Percentiles rank a stretch among this genome's conserved stretches.
Evolutionary conservation across 106 monocot genomes (phyloP).

Genomic region (Acanthochlamys bracteata): DNA sequence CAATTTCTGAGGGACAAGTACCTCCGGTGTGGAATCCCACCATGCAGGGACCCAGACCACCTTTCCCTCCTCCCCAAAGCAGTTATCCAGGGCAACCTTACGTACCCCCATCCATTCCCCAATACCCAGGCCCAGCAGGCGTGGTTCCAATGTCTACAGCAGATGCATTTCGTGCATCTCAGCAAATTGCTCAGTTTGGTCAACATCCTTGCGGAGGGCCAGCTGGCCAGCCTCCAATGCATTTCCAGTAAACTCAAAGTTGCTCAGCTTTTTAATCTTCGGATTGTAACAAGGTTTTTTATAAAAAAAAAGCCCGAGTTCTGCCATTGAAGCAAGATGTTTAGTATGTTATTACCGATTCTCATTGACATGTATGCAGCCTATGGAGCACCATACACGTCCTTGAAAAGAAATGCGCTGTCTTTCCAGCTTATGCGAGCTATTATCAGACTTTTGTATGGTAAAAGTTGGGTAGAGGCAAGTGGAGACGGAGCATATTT

Average conservation of each 20-base stretch:
- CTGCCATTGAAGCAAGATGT: too few species aligned
- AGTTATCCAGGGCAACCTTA: conserved; percentile 12
- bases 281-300: neutral
- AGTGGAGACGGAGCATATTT: too few species aligned
- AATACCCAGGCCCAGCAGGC: conserved; percentile 12
- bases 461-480: too few species aligned
- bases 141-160: conserved; percentile 12
- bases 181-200: conserved; percentile 16
- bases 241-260: conserved; percentile 4
- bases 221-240: conserved; percentile 9
- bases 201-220: neutral
- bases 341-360: too few species aligned
- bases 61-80: conserved; percentile 14
- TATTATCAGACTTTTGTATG: too few species aligned
- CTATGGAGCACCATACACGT: too few species aligned
- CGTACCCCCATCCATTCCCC: conserved; percentile 1
- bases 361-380: too few species aligned
- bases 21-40: conserved; percentile 41
- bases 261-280: neutral
- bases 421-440: too few species aligned
- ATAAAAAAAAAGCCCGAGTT: too few species aligned
- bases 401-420: too few species aligned
- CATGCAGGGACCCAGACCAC: conserved; percentile 18
- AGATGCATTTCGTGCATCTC: conserved; percentile 9
- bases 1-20: conserved; percentile 20